Evolutionary conservation across 2,329 filamentous ascomycete genomes (phyloP), one percentile per base, ranked within the genome.

Genomic region (Colletotrichum viniferum): DNA sequence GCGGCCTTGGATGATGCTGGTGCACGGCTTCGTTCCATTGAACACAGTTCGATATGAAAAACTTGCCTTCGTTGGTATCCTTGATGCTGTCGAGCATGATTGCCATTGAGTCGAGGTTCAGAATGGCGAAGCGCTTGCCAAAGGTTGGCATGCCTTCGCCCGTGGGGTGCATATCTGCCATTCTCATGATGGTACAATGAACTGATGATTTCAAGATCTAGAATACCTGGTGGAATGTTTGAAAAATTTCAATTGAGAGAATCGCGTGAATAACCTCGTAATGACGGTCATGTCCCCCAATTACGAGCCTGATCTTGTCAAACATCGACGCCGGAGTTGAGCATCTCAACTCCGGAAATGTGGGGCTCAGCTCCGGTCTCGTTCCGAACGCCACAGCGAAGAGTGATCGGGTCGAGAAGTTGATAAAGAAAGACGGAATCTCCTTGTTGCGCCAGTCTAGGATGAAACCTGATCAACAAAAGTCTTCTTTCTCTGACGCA

Each of bases 331-430:
- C 61, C 62, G 62, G 62, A 65, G 38, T 24, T 30, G 62, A 48
- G 24, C 5, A 2, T 10, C 56, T 72, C 69, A 72, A 67, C 73
- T 72, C 69, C 69, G 73, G n/a, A 70, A 52, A 10, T 52, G 13
- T 75, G 73, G 73, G 56, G 55, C 69, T 75, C 62, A 62, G 62
- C 55, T 72, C 69, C 69, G 73, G 34, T 56, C 14, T 67, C 4
- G 26, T 55, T 34, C 9, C 21, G 32, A 4, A 62, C 24, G 10
- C 10, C 18, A 38, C n/a, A 38, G 5, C 61, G 14, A 61, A 34
- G 5, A 30, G n/a, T 36, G 8, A 63, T 34, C 21, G 24, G 21
- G 10, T 43, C 32, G 9, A 21, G 9, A 8, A 21, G 34, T 16
- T 36, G 14, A 63, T 63, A 63, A 43, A 34, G n/a, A 24, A 52